Evolutionary conservation across 176 grass and related monocot genomes (phyloP).

Genomic region (Carex cristatella): DNA sequence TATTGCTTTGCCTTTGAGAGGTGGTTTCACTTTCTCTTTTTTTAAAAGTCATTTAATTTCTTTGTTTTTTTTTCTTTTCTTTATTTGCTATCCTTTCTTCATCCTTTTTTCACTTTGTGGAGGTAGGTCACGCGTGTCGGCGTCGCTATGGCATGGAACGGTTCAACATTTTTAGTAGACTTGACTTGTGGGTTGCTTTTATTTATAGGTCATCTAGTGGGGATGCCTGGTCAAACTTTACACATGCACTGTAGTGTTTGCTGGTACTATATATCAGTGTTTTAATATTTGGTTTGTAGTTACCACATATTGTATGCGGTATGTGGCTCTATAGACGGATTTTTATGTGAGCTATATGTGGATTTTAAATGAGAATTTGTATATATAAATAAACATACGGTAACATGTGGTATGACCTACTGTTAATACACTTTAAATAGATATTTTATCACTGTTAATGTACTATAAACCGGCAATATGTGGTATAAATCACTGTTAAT

Average conservation of each 20-base stretch:
- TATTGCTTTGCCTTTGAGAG: neutral
- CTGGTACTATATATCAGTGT: too few relatives aligned
- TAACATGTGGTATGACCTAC: too few relatives aligned
- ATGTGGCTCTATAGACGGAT: too few relatives aligned
- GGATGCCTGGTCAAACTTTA: neutral
- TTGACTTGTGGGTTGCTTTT: constrained; percentile 15
- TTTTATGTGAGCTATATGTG: too few relatives aligned
- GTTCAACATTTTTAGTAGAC: constrained; percentile 1
- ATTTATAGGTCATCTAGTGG: neutral
- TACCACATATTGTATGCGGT: too few relatives aligned
- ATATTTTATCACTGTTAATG: too few relatives aligned
- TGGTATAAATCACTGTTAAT: too few relatives aligned
- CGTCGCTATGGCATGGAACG: neutral
- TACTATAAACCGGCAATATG: too few relatives aligned
- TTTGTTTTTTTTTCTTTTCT: neutral
- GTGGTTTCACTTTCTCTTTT: neutral
- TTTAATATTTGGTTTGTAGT: too few relatives aligned
- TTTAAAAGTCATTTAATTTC: constrained; percentile 2
- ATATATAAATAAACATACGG: too few relatives aligned
- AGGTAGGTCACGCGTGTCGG: neutral
- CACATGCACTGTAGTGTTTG: neutral
- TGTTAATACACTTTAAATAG: too few relatives aligned
- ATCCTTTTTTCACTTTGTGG: neutral
- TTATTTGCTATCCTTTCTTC: neutral
- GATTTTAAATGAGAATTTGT: too few relatives aligned